Conservation (phyloP, 1,284 basidiomycete genomes). For the Taiwanofungus camphoratus region DNA sequence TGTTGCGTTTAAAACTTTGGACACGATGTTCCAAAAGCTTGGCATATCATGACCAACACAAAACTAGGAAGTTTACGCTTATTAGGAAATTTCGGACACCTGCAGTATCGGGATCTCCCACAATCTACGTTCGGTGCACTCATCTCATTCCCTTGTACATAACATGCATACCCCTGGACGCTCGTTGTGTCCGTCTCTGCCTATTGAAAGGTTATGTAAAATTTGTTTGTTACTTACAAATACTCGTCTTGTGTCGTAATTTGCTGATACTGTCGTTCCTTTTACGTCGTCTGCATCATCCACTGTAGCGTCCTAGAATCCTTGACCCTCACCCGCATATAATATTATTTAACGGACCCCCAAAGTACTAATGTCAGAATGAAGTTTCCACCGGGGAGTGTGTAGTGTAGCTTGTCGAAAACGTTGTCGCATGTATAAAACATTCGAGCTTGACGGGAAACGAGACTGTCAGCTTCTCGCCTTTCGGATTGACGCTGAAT, state of each 20-base stretch:
- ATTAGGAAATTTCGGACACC: no score
- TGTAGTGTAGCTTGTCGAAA: no score
- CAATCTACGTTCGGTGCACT: neutral
- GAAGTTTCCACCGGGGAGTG: no score
- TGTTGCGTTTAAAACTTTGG: conserved; percentile 85
- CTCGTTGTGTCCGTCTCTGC: neutral
- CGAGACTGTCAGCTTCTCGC: no score
- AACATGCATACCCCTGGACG: neutral
- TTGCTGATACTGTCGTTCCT: conserved; percentile 1
- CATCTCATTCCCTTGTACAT: neutral
- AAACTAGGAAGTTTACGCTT: no score
- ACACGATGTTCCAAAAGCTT: conserved; percentile 78
- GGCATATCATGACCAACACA: conserved; percentile 53
- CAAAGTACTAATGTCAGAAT: neutral
- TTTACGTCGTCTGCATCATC: conserved; percentile 1
- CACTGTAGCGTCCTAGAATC: conserved; percentile 8
- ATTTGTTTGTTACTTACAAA: neutral
- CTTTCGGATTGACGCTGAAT: no score
- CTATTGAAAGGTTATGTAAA: no score
- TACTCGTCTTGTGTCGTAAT: no score
- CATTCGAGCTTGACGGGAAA: no score
- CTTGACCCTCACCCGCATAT: conserved; percentile 1
- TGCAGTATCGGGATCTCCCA: no score
- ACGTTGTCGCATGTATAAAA: no score
- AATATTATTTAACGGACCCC: conserved; percentile 5